Base-by-base conservation (phyloP, 1,139 yeast genomes). In the Yamadazyma pseudoaaseri region DNA sequence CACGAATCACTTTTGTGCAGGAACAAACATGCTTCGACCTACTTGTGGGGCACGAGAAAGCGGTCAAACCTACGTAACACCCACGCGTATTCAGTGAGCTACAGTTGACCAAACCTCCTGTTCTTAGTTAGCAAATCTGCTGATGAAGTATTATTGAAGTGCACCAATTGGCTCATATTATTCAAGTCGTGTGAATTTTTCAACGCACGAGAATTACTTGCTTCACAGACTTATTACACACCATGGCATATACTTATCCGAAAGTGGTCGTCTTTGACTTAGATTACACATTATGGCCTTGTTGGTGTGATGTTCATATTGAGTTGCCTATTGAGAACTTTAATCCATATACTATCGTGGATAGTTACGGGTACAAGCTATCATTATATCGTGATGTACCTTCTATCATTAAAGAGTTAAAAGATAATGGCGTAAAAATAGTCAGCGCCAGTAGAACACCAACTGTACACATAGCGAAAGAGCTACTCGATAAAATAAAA, bases 271-370 rank as follows among this genome's bases (percentile, higher is more conserved):
- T 83, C 1, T 81, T 84, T 54, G 94, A 84, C 47, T 60, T 84
- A 29, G 94, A 84, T 53, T 84, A 80, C 49, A 84, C 94, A 0
- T 58, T 84, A 27, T 84, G 92, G 94, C 90, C 74, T 26, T 64
- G 84, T 56, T 73, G 71, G 84, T 74, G 68, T 43, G 71, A 84
- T 49, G 82, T 87, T 0, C 92, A 84, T 51, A 68, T 84, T 11
- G 56, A 65, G 2, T 63, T 76, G n/a, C 92, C 65, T 2, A 30
- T 60, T 5, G 52, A 47, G 38, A 45, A 56, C 22, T 42, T 44
- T 0, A 45, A 51, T 5, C 54, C 54, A 13, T 41, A 49, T 6
- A 44, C 47, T 14, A 52, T 65, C 4, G 49, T 52, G 2, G 87
- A 80, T 47, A 55, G 66, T 29, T 54, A 59, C 35, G 82, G 82